Evolutionary conservation across 2,329 filamentous ascomycete species (phyloP).

Genomic region (Didymella segeticola): DNA sequence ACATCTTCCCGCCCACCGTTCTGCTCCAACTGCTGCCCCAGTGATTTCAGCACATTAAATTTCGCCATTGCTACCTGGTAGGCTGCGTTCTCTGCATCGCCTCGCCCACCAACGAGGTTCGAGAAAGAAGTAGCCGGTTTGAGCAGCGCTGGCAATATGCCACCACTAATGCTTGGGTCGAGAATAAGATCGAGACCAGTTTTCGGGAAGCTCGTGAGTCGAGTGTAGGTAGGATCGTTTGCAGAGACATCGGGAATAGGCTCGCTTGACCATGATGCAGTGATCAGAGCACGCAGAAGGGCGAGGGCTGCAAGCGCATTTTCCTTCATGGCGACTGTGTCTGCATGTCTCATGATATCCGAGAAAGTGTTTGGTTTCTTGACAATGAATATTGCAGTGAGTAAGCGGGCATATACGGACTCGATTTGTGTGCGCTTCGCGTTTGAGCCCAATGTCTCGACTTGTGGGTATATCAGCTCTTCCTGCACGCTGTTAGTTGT

Average conservation of each 20-base stretch:
- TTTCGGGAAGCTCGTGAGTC: conserved; percentile 39
- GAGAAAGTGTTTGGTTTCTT: conserved; percentile 60
- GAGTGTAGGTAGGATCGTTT: conserved; percentile 57
- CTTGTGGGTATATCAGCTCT: conserved; percentile 46
- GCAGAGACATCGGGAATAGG: conserved; percentile 54
- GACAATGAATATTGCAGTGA: conserved; percentile 62
- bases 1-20: conserved; percentile 49
- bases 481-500: conserved; percentile 24
- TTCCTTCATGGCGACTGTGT: conserved; percentile 64
- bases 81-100: conserved; percentile 63
- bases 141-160: conserved; percentile 63
- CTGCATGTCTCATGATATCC: conserved; percentile 60
- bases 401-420: conserved; percentile 59
- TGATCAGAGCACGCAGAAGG: conserved; percentile 60
- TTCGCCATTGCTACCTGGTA: conserved; percentile 65
- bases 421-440: conserved; percentile 52
- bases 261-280: conserved; percentile 59
- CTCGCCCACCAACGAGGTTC: conserved; percentile 64
- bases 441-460: conserved; percentile 32
- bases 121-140: conserved; percentile 63
- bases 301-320: conserved; percentile 62
- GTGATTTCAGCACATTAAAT: conserved; percentile 61
- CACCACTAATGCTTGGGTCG: conserved; percentile 57
- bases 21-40: conserved; percentile 55
- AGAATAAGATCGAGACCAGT: conserved; percentile 61